Evolutionary conservation across 306 rosid genomes (phyloP).

Genomic region (Pyrus bretschneideri): DNA sequence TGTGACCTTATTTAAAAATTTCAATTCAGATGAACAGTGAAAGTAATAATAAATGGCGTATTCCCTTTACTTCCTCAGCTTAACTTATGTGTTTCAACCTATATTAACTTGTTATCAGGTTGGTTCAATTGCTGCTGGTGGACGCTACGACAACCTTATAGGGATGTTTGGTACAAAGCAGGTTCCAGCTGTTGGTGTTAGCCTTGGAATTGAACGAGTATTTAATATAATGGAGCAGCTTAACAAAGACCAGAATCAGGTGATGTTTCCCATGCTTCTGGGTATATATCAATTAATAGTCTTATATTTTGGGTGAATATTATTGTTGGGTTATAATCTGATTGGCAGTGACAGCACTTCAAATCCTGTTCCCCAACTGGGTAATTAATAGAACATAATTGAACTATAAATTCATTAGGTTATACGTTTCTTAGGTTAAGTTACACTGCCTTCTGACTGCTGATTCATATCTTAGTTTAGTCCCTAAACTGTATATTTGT

Average conservation of each 20-base stretch:
- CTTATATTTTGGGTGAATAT: not conserved
- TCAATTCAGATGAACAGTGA: not conserved
- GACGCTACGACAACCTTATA: slow-evolving; percentile 86
- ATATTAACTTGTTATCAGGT: slow-evolving; percentile 37
- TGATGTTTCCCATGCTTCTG: slow-evolving; percentile 14
- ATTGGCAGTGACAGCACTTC: not conserved
- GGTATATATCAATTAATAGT: not conserved
- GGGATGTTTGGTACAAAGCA: slow-evolving; percentile 88
- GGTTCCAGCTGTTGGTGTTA: slow-evolving; percentile 91
- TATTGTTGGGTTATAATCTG: not conserved
- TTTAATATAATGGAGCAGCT: slow-evolving; percentile 83
- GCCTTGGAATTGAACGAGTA: slow-evolving; percentile 95
- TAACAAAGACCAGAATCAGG: slow-evolving; percentile 69
- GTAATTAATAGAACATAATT: not conserved
- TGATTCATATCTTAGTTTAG: not conserved
- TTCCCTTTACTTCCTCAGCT: not conserved
- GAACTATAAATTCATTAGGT: not conserved
- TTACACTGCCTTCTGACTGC: not conserved
- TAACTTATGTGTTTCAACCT: not conserved
- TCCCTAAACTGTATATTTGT: not conserved
- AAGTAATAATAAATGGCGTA: not conserved
- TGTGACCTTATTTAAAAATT: not conserved
- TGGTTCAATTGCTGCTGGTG: slow-evolving; percentile 95
- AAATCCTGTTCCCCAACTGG: not conserved
- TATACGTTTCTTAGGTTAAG: not conserved